These are phyloP conservation scores for Gonapodya prolifera DNA, from an alignment of 192 early-diverging fungal species.

Conservation along the genomic window DNA sequence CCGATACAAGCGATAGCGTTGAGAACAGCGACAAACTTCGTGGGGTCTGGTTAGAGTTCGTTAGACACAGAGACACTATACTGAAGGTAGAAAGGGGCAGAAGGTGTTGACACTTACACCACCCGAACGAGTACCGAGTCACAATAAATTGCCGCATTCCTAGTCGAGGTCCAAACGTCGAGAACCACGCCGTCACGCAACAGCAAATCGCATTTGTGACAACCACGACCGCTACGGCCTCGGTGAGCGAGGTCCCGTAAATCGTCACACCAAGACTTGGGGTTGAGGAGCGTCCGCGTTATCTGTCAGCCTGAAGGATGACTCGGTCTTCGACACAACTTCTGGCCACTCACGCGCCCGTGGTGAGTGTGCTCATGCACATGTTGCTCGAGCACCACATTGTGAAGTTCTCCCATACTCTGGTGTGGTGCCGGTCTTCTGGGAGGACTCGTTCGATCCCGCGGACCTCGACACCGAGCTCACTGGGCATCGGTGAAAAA, in stretches of 20 bases:
- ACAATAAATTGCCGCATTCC: slow-evolving; percentile 23
- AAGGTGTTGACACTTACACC: neutral
- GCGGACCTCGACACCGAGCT: slow-evolving; percentile 1
- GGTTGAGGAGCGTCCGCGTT: no score
- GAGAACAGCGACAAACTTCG: slow-evolving; percentile 16
- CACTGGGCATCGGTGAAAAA: no score
- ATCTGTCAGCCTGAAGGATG: neutral
- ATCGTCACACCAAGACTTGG: slow-evolving; percentile 11
- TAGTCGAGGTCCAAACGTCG: slow-evolving; percentile 19
- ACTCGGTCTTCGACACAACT: neutral
- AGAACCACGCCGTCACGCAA: slow-evolving; percentile 13
- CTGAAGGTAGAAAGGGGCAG: neutral
- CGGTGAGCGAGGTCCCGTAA: slow-evolving; percentile 12
- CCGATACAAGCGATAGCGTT: slow-evolving; percentile 16
- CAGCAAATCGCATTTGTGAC: slow-evolving; percentile 17
- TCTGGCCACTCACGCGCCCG: slow-evolving; percentile 4
- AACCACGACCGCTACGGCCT: slow-evolving; percentile 16
- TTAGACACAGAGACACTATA: no score
- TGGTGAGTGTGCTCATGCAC: neutral
- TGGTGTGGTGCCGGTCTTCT: neutral
- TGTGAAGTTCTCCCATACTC: neutral
- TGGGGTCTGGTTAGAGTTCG: neutral
- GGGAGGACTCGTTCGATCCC: slow-evolving; percentile 5
- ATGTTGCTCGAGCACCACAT: slow-evolving; percentile 2
- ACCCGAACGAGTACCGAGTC: slow-evolving; percentile 22